phyloP scores from a whole-genome alignment of 495 filamentous ascomycete species.

The Hapsidospora chrysogenum region DNA sequence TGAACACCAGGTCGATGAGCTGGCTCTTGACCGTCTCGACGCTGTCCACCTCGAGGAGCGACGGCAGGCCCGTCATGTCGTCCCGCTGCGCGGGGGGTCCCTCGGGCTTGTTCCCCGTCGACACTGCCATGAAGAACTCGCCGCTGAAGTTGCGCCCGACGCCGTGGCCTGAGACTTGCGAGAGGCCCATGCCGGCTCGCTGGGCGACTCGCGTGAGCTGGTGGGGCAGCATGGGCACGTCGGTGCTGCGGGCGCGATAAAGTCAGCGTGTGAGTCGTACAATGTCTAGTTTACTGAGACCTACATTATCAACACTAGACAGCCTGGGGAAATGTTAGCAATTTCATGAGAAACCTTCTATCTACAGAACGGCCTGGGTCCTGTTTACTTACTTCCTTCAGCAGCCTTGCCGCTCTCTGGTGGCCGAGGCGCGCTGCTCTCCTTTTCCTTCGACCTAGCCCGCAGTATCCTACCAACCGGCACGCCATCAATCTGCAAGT shows the following conservation, averaged over 20 bases:
- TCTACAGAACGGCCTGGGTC: constrained; percentile 4
- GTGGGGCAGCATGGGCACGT: constrained; percentile 11
- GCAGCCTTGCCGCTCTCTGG: constrained; percentile 8
- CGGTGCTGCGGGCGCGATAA: constrained; percentile 5
- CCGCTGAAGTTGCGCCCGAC: constrained; percentile 9
- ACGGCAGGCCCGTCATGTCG: background rate
- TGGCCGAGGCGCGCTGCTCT: background rate
- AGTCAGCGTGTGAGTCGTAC: background rate
- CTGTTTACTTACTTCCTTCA: constrained; percentile 12
- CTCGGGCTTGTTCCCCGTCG: constrained; percentile 8
- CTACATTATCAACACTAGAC: background rate
- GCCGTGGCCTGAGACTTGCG: constrained; percentile 10
- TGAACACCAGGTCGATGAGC: constrained; percentile 8
- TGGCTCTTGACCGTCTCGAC: background rate
- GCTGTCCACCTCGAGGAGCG: background rate
- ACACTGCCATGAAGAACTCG: constrained; percentile 12
- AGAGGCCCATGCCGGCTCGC: constrained; percentile 8
- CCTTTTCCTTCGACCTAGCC: background rate
- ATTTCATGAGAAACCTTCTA: background rate
- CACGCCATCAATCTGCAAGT: background rate
- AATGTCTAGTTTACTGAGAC: background rate
- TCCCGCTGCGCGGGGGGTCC: constrained; percentile 5
- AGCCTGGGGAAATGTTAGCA: background rate
- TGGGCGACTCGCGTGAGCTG: constrained; percentile 11
- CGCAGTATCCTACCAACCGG: background rate